Base-by-base conservation (phyloP, 1,139 yeast species). In the Yamadazyma blattariae region DNA sequence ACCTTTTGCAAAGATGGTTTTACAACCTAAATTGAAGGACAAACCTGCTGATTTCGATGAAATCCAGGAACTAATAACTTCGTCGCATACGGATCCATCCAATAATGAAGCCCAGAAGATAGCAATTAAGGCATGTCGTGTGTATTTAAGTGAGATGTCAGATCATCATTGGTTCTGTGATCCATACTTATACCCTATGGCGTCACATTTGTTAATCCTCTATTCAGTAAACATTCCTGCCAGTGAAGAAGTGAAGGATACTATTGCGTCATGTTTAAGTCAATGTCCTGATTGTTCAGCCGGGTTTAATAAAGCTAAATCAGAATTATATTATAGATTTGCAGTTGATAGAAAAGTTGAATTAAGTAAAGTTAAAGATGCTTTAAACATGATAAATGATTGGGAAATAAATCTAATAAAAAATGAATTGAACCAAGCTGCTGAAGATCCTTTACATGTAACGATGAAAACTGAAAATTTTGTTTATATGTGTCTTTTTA, bases 101-200 rank as follows among this genome's bases (percentile, higher is more conserved):
- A 45, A 51, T 29, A 56, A 52, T 35, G 51, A 44, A 13, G 42
- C 47, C 18, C 68, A 64, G 25, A 59, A 52, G 34, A 39, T 41
- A n/a, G 62, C 57, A 7, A 43, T 64, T 16, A 48, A 47, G 34
- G 42, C 46, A 31, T 55, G 63, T 35, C 46, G 58, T 32, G 45
- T 46, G 23, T 64, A 57, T 39, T 47, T 64, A 11, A 45, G 46
- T 11, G 41, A 54, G 29, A 41, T 47, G 31, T 35, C 44, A 3
- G 48, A 48, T 17, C 46, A 38, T 9, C 88, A 82, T 46, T 59
- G 79, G 54, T 81, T 78, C 51, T 82, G 89, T 56, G 75, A 79
- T 51, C 60, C 61, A 10, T 52, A 56, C 25, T 60, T 74, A 48
- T 63, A 58, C 33, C 72, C 75, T 5, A 64, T 77, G 17, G 63